Base-by-base conservation (phyloP, 2,329 filamentous ascomycete genomes). In the Coniochaeta hoffmannii region DNA sequence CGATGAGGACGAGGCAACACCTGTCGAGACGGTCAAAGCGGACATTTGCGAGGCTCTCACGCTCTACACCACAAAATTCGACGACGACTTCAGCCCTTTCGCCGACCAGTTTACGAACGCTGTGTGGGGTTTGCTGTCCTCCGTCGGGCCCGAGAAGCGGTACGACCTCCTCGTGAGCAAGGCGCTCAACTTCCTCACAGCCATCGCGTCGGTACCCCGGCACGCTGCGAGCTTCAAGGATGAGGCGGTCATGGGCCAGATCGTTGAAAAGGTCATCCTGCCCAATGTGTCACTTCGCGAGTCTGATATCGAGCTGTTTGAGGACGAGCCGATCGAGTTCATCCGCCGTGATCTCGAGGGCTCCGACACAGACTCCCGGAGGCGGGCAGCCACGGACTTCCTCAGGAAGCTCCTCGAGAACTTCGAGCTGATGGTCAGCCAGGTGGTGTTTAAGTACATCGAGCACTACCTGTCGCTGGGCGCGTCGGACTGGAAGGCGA, bases 261-360 rank as follows among this genome's bases (percentile, higher is more conserved):
- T 99, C 54, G 89, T 97, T 10, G 91, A 97, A 69, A 96, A 96
- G 73, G 94, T 97, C 57, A 89, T 99, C 56, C 74, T 99, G 60
- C 93, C 94, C 10, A 99, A 99, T 65, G 84, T 99, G 57, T 88
- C 88, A 15, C 76, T 99, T 58, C 85, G 95, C 61, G 94, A 97
- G 65, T 94, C 92, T 0, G 95, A 99, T 62, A 82, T 96, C 55
- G 94, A 99, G 69, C 81, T 96, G 62, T 97, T 99, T 64, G 94
- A 99, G 68, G 95, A 99, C 68, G 95, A 99, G 74, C 94, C 94
- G 0, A 99, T 99, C 61, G 94, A 99, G 71, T 99, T 96, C 68
- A 99, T 99, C 66, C 83, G 94, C 60, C 83, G 91, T 65, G 94
- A 99, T 70, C 77, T 99, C 50, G 94, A 99, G 70, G 94, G 94